Percentiles rank a stretch among this genome's conserved stretches.
phyloP scores from a whole-genome alignment of 805 yeast genomes.

The Vanderwaltozyma polyspora region DNA sequence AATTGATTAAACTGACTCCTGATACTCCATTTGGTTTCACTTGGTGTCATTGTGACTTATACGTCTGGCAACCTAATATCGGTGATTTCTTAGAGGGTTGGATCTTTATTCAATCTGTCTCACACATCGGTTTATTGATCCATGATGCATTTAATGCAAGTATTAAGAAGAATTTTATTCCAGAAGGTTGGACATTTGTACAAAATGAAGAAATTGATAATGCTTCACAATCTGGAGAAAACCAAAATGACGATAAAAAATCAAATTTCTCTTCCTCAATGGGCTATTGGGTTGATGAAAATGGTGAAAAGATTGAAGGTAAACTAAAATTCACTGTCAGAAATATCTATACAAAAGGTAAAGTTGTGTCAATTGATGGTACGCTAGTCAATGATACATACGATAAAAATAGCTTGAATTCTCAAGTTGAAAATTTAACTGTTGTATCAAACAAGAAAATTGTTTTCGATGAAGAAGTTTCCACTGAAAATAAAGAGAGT shows the following conservation, averaged over 20 bases:
- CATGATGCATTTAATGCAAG: conserved; percentile 94
- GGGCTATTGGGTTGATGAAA: conserved; percentile 82
- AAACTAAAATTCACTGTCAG: conserved; percentile 68
- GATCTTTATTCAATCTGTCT: conserved; percentile 84
- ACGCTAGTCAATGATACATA: conserved; percentile 38
- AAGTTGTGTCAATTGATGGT: conserved; percentile 81
- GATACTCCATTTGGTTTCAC: conserved; percentile 81
- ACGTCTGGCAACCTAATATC: conserved; percentile 83
- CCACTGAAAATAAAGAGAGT: conserved; percentile 26
- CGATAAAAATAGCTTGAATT: conserved; percentile 17
- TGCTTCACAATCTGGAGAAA: conserved; percentile 9
- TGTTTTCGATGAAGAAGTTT: conserved; percentile 37
- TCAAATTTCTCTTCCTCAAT: conserved; percentile 35
- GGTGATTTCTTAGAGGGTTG: conserved; percentile 83
- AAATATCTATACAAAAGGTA: conserved; percentile 63
- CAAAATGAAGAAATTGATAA: conserved; percentile 45
- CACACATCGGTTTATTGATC: conserved; percentile 83
- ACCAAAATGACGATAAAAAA: conserved; percentile 5
- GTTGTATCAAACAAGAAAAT: conserved; percentile 38
- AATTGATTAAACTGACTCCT: conserved; percentile 56
- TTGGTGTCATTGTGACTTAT: conserved; percentile 75
- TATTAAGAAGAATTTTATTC: conserved; percentile 74
- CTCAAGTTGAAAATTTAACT: conserved; percentile 44
- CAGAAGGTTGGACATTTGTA: conserved; percentile 75
- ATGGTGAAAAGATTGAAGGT: conserved; percentile 69